Percentiles rank a stretch among this genome's conserved stretches.
These are phyloP conservation scores for Talaromyces marneffei DNA, from an alignment of 2,329 filamentous ascomycete genomes.

Conservation along the genomic window DNA sequence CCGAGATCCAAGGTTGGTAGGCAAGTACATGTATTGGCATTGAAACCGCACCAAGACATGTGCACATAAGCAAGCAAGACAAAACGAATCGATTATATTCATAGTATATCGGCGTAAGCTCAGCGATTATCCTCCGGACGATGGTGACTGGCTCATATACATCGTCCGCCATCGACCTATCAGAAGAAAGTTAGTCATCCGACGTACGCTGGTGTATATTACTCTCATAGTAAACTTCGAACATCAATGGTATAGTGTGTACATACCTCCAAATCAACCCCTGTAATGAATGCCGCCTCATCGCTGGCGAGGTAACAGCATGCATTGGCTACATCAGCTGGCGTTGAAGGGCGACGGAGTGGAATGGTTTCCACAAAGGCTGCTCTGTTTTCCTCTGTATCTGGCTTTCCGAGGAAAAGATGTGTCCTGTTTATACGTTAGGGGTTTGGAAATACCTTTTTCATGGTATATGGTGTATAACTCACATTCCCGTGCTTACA, in stretches of 20 bases:
- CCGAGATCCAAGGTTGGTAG: background rate
- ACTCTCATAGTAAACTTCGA: too few species aligned
- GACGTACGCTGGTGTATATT: background rate
- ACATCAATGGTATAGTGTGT: too few species aligned
- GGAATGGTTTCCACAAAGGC: slow-evolving; percentile 43
- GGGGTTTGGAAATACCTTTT: background rate
- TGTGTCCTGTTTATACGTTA: slow-evolving; percentile 49
- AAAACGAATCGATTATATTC: too few species aligned
- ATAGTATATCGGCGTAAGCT: background rate
- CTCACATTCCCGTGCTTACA: slow-evolving; percentile 22
- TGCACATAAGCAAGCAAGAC: background rate
- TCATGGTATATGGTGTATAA: slow-evolving; percentile 43
- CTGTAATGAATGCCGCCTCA: slow-evolving; percentile 66
- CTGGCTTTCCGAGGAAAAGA: slow-evolving; percentile 48
- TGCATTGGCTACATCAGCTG: slow-evolving; percentile 63
- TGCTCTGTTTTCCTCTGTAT: slow-evolving; percentile 41
- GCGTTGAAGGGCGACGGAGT: slow-evolving; percentile 38
- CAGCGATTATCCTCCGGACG: background rate
- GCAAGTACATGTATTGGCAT: too few species aligned
- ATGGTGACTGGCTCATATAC: background rate
- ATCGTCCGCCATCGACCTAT: slow-evolving; percentile 5
- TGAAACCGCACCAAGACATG: background rate
- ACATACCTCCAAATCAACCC: slow-evolving; percentile 54
- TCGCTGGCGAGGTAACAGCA: slow-evolving; percentile 65
- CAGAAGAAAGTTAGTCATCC: background rate